Base-by-base conservation (phyloP, 2,329 filamentous ascomycete species). In the Fusarium poae region DNA sequence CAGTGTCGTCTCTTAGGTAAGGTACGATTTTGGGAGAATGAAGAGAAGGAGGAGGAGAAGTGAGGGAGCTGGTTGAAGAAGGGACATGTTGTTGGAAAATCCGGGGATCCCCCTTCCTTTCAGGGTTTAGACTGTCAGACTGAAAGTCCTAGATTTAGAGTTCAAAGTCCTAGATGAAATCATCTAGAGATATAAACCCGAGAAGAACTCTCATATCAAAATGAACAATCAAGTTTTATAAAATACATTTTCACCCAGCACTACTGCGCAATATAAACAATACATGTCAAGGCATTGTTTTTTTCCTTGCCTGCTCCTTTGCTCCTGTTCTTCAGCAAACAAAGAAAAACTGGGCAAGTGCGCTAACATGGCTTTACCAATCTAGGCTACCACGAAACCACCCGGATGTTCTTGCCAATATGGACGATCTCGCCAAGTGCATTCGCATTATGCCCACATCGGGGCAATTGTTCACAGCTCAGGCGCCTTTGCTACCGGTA, bases 401-500 rank as follows among this genome's bases (percentile, higher is more conserved):
- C 35, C 71, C 73, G 0, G 74, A 76, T 1, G 77, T 82, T 15
- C 20, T 81, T 12, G 32, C 58, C 20, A 77, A 76, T 21, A 30
- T 81, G 15, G 39, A 54, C 1, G 75, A 80, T 34, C 71, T 82
- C 20, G 77, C 77, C 8, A 74, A 63, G 56, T 80, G 79, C 50
- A 80, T 82, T 20, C 68, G 65, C 5, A 77, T 81, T 10, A 80
- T 82, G 80, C 80, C 80, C 3, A 82, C 80, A 3, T 80, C 78
- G 6, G 80, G 80, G 9, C 70, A 70, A 21, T 70, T 79, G 4
- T 82, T 82, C 49, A 82, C 80, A 11, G 79, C 80, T 2, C 80
- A 82, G 51, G 79, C 80, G 9, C 80, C 80, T 7, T 71, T 82
- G 2, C 75, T 82, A 12, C 80, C 80, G 0, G 79, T 81, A 1